phyloP scores from a whole-genome alignment of 495 filamentous ascomycete species.

The Aspergillus leporis region DNA sequence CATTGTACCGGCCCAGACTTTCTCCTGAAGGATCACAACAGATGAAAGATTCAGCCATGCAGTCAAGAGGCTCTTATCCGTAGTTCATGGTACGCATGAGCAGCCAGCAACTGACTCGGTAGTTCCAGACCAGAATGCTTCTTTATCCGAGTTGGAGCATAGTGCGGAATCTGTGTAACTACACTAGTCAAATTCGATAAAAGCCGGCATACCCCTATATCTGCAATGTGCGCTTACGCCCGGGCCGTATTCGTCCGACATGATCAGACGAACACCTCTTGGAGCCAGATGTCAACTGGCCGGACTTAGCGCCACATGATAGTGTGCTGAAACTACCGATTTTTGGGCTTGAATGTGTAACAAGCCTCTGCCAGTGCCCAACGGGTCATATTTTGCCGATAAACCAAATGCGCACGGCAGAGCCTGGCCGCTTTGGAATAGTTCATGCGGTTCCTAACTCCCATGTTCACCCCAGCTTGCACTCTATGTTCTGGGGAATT shows the following conservation, averaged over 20 bases:
- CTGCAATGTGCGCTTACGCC: not conserved
- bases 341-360: slow-evolving; percentile 1
- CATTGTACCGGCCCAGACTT: not conserved
- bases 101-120: not conserved
- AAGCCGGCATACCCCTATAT: slow-evolving; percentile 4
- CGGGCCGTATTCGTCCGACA: slow-evolving; percentile 3
- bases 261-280: slow-evolving; percentile 4
- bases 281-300: not conserved
- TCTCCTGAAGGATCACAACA: not conserved
- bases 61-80: not conserved
- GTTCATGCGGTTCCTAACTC: not conserved
- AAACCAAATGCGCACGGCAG: not conserved
- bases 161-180: not conserved
- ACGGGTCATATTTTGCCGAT: not conserved
- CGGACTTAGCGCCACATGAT: slow-evolving; percentile 1
- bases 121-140: not conserved
- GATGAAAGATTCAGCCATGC: not conserved
- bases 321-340: not conserved
- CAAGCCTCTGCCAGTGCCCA: not conserved
- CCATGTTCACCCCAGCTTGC: not conserved
- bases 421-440: not conserved
- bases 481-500: not conserved
- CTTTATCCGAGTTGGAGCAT: not conserved
- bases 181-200: not conserved
- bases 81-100: not conserved